A percentile compares a stretch with the other conserved stretches of the same genome.
These are phyloP conservation scores for Geum urbanum DNA, from an alignment of 306 rosid species.

Conservation along the genomic window DNA sequence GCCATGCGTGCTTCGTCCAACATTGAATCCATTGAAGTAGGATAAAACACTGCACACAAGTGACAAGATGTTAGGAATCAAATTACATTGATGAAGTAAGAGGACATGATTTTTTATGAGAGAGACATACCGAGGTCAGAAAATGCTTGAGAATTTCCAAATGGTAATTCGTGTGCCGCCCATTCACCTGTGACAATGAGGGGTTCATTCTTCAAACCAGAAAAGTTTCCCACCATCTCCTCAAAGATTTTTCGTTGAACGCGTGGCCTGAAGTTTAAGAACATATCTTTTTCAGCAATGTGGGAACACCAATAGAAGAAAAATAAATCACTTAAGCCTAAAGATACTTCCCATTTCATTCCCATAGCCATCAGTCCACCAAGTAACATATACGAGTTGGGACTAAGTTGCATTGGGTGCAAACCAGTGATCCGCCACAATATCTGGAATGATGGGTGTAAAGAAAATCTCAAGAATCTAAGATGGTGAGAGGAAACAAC, in stretches of 20 bases:
- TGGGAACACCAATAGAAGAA: neutral
- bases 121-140: too few species aligned
- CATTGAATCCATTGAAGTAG: too few species aligned
- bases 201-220: neutral
- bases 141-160: too few species aligned
- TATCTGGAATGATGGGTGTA: neutral
- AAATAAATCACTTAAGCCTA: neutral
- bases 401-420: neutral
- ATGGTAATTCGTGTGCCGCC: too few species aligned
- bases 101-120: too few species aligned
- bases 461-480: neutral
- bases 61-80: too few species aligned
- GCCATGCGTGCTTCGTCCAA: too few species aligned
- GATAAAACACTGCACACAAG: too few species aligned
- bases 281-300: neutral
- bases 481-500: neutral
- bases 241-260: neutral
- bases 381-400: neutral
- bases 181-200: neutral
- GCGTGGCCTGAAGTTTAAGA: neutral
- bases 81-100: too few species aligned
- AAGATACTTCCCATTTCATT: neutral
- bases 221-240: neutral
- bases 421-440: neutral
- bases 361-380: neutral